phyloP scores from a whole-genome alignment of 176 grass and related monocot species.

The Oryza longistaminata region DNA sequence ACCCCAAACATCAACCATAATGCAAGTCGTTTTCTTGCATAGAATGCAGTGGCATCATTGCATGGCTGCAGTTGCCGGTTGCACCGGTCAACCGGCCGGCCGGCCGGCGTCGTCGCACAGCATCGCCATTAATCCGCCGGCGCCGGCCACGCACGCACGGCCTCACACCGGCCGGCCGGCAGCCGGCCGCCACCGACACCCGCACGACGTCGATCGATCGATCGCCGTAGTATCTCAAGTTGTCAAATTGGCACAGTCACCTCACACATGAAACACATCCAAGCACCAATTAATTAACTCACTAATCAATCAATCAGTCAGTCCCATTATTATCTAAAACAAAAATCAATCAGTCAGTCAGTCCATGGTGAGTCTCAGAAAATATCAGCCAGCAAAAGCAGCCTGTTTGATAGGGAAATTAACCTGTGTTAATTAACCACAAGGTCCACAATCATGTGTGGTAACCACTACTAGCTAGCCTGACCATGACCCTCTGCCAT shows the following conservation, averaged over 20 bases:
- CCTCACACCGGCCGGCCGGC: conserved; percentile 24
- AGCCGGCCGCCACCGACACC: not conserved
- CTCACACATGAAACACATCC: not conserved
- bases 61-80: not conserved
- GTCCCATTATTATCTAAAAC: not conserved
- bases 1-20: not conserved
- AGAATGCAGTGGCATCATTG: not conserved
- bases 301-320: not conserved
- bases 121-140: conserved; percentile 36
- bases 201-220: not conserved
- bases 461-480: not conserved
- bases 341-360: not conserved
- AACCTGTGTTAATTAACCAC: too few species aligned
- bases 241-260: not conserved
- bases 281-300: not conserved
- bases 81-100: conserved; percentile 27
- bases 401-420: not conserved
- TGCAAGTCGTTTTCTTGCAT: not conserved
- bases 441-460: too few species aligned
- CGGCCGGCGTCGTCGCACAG: conserved; percentile 11
- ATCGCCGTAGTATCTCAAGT: not conserved
- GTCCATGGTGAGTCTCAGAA: not conserved
- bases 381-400: not conserved
- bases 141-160: conserved; percentile 33
- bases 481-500: not conserved